Conservation (phyloP, 495 filamentous ascomycete genomes). For the Aspergillus sclerotioniger region DNA sequence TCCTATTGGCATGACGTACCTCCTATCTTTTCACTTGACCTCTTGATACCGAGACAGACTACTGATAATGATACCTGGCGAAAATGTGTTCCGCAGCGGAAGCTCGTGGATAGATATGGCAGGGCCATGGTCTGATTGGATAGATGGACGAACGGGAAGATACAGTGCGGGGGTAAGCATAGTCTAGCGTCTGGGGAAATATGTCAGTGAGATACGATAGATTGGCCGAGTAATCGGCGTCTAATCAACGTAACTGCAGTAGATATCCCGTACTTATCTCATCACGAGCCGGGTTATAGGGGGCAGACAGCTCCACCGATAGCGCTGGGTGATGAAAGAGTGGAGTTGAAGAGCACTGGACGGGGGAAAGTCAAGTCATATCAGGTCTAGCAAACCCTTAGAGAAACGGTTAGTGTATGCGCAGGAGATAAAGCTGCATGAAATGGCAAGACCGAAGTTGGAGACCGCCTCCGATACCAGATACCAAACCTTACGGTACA, state of each 20-base stretch:
- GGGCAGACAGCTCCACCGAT: too few species aligned
- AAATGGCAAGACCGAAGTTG: too few species aligned
- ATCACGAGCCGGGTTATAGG: too few species aligned
- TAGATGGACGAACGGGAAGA: background rate
- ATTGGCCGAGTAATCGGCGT: background rate
- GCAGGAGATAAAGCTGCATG: background rate
- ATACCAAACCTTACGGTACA: too few species aligned
- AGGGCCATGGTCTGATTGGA: background rate
- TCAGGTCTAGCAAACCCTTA: background rate
- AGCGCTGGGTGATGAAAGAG: background rate
- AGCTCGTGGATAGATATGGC: background rate
- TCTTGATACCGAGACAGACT: background rate
- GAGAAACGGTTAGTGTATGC: background rate
- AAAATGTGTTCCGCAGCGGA: background rate
- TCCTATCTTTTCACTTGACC: background rate
- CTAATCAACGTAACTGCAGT: background rate
- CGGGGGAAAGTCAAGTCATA: background rate
- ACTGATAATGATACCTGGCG: background rate
- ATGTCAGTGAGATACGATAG: background rate
- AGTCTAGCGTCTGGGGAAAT: background rate
- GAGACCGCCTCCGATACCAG: too few species aligned
- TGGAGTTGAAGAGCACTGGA: background rate
- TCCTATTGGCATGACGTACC: conserved; percentile 3
- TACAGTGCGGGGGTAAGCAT: background rate
- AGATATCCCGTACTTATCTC: too few species aligned